phyloP scores from a whole-genome alignment of 2,329 filamentous ascomycete species.

The Chaetomium sp. region DNA sequence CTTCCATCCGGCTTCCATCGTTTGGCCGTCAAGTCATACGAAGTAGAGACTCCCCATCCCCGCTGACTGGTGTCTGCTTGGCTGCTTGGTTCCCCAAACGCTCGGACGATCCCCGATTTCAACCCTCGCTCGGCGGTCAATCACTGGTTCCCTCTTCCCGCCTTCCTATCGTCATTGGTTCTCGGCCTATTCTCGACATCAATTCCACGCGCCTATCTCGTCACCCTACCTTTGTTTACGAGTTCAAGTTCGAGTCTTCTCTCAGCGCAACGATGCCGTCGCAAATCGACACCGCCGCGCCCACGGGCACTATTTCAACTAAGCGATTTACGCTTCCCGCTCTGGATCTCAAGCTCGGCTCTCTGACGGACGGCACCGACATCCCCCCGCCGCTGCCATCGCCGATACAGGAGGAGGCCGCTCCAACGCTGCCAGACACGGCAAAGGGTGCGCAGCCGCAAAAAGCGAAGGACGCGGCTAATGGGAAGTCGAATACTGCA shows the following conservation, averaged over 20 bases:
- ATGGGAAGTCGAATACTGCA: constrained; percentile 43
- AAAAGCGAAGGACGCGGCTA: constrained; percentile 37
- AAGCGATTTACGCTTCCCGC: constrained; percentile 58
- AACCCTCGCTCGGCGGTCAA: constrained; percentile 1
- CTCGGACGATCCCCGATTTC: constrained; percentile 21
- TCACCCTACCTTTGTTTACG: not conserved
- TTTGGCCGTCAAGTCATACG: constrained; percentile 4
- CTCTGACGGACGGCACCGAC: constrained; percentile 61
- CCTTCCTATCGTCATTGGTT: constrained; percentile 3
- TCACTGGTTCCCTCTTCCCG: constrained; percentile 6
- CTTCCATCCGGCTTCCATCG: constrained; percentile 24
- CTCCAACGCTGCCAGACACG: constrained; percentile 47
- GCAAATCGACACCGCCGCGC: constrained; percentile 33
- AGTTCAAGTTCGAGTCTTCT: not conserved
- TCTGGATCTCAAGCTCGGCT: constrained; percentile 60
- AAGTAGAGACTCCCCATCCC: constrained; percentile 6
- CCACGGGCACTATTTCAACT: constrained; percentile 23
- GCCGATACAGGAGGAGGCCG: constrained; percentile 50
- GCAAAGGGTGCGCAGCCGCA: constrained; percentile 32
- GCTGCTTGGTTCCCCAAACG: constrained; percentile 13
- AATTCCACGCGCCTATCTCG: constrained; percentile 8
- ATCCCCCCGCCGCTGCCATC: constrained; percentile 62
- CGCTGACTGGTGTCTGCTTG: not conserved
- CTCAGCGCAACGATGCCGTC: constrained; percentile 36
- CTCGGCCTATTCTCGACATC: not conserved